Conservation (phyloP, 768 basidiomycete species). For the Rhodosporidiobolus sp. region DNA sequence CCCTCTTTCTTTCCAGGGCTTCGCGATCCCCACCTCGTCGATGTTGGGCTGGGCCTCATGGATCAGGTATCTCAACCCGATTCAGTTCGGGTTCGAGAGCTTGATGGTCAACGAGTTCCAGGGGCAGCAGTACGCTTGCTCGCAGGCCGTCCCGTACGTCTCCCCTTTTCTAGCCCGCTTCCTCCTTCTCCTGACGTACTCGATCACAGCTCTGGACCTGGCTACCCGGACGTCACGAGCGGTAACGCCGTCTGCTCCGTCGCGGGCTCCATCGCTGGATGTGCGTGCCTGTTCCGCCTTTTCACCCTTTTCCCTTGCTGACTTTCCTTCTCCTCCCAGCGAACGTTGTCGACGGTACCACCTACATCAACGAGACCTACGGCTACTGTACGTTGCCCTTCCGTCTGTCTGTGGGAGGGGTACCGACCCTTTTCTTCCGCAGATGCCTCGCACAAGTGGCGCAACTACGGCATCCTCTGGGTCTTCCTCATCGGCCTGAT, state of each 20-base stretch:
- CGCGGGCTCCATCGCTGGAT: conserved; percentile 32
- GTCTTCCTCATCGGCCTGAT: conserved; percentile 45
- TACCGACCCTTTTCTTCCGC: too few species aligned
- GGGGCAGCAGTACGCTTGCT: background rate
- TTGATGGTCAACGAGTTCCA: conserved; percentile 16
- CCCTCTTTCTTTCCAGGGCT: background rate
- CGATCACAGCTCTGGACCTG: background rate
- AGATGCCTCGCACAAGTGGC: too few species aligned
- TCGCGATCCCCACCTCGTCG: too few species aligned
- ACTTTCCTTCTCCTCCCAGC: background rate
- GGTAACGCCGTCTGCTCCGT: conserved; percentile 42
- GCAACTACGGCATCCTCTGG: conserved; percentile 30
- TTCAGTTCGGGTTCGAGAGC: conserved; percentile 39
- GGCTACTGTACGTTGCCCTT: conserved; percentile 17
- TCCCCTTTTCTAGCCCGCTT: too few species aligned
- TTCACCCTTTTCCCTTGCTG: background rate
- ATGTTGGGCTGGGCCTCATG: conserved; percentile 1
- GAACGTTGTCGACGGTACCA: conserved; percentile 27
- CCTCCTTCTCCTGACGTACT: background rate
- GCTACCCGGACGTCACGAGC: conserved; percentile 11
- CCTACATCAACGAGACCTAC: conserved; percentile 37
- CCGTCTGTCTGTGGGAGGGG: background rate
- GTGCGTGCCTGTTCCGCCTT: conserved; percentile 4
- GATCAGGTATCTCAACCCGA: background rate
- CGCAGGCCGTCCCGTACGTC: conserved; percentile 9